Percentiles rank a stretch among this genome's conserved stretches.
phyloP scores from a whole-genome alignment of 805 yeast species.

The Starmera quercuum region DNA sequence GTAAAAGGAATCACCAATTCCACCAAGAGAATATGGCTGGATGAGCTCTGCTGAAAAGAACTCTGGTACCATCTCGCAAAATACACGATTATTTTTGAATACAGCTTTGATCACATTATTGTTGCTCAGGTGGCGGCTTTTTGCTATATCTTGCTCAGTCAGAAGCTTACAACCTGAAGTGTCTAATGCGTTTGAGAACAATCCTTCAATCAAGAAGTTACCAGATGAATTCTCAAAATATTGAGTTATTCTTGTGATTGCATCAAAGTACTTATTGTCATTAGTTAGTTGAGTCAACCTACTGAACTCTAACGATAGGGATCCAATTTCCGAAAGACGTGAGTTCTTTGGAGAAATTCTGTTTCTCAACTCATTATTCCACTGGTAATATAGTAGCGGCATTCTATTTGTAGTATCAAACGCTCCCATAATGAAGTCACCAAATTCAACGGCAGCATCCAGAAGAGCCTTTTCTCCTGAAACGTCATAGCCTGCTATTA shows the following conservation, averaged over 20 bases:
- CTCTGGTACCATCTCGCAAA: constrained; percentile 24
- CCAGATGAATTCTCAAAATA: constrained; percentile 26
- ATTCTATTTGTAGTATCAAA: constrained; percentile 54
- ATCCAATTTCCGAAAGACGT: constrained; percentile 39
- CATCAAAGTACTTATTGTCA: constrained; percentile 40
- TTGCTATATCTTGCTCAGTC: constrained; percentile 19
- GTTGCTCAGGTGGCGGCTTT: constrained; percentile 25
- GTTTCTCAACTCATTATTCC: constrained; percentile 29
- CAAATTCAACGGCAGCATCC: constrained; percentile 36
- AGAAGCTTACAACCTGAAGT: constrained; percentile 41
- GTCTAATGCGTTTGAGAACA: constrained; percentile 39
- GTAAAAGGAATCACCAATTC: constrained; percentile 37
- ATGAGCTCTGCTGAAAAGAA: constrained; percentile 9
- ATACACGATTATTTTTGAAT: constrained; percentile 20
- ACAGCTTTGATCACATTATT: constrained; percentile 31
- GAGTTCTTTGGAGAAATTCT: constrained; percentile 29
- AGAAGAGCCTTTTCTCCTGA: constrained; percentile 28
- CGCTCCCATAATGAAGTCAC: constrained; percentile 41
- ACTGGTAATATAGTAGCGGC: constrained; percentile 39
- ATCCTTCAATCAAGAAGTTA: constrained; percentile 29
- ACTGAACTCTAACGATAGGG: constrained; percentile 45
- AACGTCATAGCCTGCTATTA: constrained; percentile 44
- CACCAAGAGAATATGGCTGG: constrained; percentile 29
- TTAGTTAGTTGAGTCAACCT: constrained; percentile 43
- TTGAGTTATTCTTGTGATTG: constrained; percentile 36